Evolutionary conservation across 352 stramenopile genomes (phyloP), one percentile per base, ranked within the genome.

Genomic region (Ophiocytium majus): DNA sequence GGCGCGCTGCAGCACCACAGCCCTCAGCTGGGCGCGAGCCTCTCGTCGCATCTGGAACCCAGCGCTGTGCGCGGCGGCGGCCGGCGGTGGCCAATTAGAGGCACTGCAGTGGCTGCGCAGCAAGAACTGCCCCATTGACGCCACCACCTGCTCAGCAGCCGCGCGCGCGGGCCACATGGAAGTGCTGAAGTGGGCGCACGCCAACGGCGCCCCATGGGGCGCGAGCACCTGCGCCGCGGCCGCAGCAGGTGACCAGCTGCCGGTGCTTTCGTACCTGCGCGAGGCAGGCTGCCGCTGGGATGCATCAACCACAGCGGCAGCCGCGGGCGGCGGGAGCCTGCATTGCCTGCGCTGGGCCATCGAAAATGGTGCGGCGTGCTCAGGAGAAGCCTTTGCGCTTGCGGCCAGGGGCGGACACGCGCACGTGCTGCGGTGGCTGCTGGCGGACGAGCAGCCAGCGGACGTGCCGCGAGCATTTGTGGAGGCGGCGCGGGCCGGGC

Each of bases 191-290:
- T 86, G 82, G 82, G 76, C 71, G 5, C 74, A 74, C 43, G 74
- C n/a, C 0, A 86, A 79, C 74, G 43, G 50, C n/a, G 82, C 66
- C 35, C 82, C 82, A 1, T 86, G 82, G 82, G 50, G 76, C 49
- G 28, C 31, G 10, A 17, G 1, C 0, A 57, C 43, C 5, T 57
- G 5, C 43, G 5, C 5, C 14, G 5, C 5, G 5, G 43, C 5
- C 43, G 43, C 43, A 57, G 5, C 14, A 14, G 43, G 43, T 14
- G 43, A 14, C 43, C 43, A 57, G 5, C 5, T 57, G 23, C 17
- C 82, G 33, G 63, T 75, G 5, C 79, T 86, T 1, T 34, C 79
- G 50, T 86, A 57, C 43, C 57, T 64, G 10, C 76, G n/a, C n/a
- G n/a, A n/a, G n/a, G n/a, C n/a, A n/a, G n/a, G n/a, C n/a, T n/a